Evolutionary conservation across 2,329 filamentous ascomycete species (phyloP).

Genomic region (Aureobasidium sp.): DNA sequence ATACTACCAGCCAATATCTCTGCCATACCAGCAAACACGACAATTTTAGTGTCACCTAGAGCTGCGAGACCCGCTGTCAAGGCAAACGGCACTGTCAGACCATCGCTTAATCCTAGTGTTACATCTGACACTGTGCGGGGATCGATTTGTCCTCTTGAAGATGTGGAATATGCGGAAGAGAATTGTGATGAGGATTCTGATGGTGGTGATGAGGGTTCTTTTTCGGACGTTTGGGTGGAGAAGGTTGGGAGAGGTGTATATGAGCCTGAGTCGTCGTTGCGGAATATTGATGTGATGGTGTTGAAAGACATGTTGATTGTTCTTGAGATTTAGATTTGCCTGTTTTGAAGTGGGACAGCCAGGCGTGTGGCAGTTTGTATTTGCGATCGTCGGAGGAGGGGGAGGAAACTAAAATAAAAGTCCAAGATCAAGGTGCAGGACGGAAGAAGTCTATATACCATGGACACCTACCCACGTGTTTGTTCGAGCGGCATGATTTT

Average conservation of each 20-base stretch:
- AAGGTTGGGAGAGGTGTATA: conserved; percentile 3
- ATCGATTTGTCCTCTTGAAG: conserved; percentile 16
- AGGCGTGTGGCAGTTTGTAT: neutral
- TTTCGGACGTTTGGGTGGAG: neutral
- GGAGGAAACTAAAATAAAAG: neutral
- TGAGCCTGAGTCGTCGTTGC: neutral
- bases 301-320: neutral
- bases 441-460: neutral
- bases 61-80: conserved; percentile 34
- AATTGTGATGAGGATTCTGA: conserved; percentile 1
- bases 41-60: conserved; percentile 30
- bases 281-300: neutral
- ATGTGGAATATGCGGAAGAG: neutral
- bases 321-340: neutral
- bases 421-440: neutral
- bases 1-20: conserved; percentile 34
- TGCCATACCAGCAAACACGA: conserved; percentile 33
- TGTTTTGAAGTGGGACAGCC: neutral
- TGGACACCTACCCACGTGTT: neutral
- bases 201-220: neutral
- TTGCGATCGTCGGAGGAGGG: neutral
- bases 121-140: conserved; percentile 38
- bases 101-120: conserved; percentile 35
- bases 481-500: neutral
- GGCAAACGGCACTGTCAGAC: conserved; percentile 36